A percentile compares a stretch with the other conserved stretches of the same genome.
Evolutionary conservation across 1,284 basidiomycete species (phyloP).

Genomic region (Singerocomus inundabilis): DNA sequence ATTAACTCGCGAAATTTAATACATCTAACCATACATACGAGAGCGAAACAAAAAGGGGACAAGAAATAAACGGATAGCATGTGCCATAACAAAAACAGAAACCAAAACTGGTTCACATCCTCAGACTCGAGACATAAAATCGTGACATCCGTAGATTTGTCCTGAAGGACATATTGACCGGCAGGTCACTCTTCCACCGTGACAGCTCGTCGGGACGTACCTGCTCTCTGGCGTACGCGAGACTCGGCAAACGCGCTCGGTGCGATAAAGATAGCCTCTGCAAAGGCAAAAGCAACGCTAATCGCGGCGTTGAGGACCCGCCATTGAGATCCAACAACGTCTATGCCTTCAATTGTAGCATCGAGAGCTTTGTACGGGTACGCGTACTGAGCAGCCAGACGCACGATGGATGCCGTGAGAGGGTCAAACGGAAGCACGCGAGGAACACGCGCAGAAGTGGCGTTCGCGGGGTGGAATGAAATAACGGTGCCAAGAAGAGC

Average conservation of each 20-base stretch:
- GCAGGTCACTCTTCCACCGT: slow-evolving; percentile 18
- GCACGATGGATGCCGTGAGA: slow-evolving; percentile 57
- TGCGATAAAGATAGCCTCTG: slow-evolving; percentile 49
- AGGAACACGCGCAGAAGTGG: slow-evolving; percentile 23
- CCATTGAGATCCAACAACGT: slow-evolving; percentile 52
- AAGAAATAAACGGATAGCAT: slow-evolving; percentile 18
- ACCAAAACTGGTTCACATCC: slow-evolving; percentile 8
- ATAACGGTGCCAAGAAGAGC: slow-evolving; percentile 52
- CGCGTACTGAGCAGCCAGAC: slow-evolving; percentile 54
- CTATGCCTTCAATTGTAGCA: slow-evolving; percentile 34
- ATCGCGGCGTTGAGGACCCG: slow-evolving; percentile 52
- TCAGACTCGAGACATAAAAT: neutral
- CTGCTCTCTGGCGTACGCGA: slow-evolving; percentile 25
- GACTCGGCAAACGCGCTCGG: slow-evolving; percentile 33
- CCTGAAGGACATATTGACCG: neutral
- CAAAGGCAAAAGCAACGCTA: slow-evolving; percentile 58
- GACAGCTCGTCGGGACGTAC: slow-evolving; percentile 26
- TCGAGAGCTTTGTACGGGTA: slow-evolving; percentile 44
- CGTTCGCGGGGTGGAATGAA: slow-evolving; percentile 51
- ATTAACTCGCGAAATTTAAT: slow-evolving; percentile 14
- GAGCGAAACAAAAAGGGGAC: neutral
- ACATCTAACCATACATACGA: slow-evolving; percentile 22
- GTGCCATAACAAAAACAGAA: slow-evolving; percentile 15
- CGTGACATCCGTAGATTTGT: neutral
- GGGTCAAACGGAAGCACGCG: slow-evolving; percentile 46